Conservation (phyloP, 163 green algal species). For the Trebouxia gelatinosa region DNA sequence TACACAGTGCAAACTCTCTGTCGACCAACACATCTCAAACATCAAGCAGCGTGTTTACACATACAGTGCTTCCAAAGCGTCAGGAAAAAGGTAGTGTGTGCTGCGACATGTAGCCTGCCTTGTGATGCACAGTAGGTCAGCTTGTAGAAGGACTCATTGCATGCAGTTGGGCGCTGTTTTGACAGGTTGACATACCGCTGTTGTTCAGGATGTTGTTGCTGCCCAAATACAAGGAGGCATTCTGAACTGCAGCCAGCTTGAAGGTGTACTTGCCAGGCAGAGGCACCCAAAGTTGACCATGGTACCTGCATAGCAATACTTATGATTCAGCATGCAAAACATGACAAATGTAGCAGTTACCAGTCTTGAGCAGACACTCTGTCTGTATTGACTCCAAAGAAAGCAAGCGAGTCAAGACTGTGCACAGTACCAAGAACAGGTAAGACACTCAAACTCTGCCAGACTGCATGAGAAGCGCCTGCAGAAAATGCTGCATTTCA, state of each 20-base stretch:
- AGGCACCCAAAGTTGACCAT: constrained; percentile 4
- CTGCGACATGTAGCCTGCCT: background rate
- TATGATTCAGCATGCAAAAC: too few species aligned
- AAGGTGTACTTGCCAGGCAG: constrained; percentile 23
- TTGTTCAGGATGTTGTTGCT: background rate
- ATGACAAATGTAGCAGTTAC: too few species aligned
- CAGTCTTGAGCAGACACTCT: too few species aligned
- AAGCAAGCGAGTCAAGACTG: too few species aligned
- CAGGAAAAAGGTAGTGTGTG: background rate
- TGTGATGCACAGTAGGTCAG: background rate
- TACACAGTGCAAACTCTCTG: too few species aligned
- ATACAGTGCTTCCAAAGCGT: background rate
- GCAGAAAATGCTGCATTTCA: too few species aligned
- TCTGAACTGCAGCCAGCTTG: background rate
- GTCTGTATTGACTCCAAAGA: too few species aligned
- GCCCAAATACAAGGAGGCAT: background rate
- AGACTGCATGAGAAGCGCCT: too few species aligned
- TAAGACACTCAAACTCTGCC: too few species aligned
- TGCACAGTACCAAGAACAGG: too few species aligned
- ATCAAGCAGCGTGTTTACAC: too few species aligned
- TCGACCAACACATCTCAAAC: too few species aligned
- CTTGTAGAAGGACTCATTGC: background rate
- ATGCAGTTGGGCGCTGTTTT: background rate
- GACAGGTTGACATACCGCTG: background rate
- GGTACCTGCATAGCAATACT: constrained; percentile 11